These are phyloP conservation scores for Pythium grandisporangium DNA, from an alignment of 352 stramenopile genomes.

Conservation along the genomic window DNA sequence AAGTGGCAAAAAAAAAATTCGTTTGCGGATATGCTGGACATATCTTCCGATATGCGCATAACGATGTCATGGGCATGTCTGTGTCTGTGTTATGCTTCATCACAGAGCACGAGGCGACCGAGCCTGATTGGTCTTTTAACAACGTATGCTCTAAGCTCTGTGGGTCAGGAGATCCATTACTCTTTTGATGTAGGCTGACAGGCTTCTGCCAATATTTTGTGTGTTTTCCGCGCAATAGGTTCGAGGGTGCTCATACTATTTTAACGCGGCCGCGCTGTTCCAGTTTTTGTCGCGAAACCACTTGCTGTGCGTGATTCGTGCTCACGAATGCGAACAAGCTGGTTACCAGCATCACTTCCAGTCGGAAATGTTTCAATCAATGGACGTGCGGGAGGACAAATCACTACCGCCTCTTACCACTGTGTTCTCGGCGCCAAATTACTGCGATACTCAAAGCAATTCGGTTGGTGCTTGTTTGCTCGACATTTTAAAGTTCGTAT, in stretches of 20 bases:
- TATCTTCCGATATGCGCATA: no score
- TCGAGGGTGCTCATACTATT: slow-evolving; percentile 81
- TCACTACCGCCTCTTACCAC: slow-evolving; percentile 82
- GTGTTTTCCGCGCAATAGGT: no score
- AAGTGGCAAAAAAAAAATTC: no score
- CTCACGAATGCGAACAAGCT: slow-evolving; percentile 73
- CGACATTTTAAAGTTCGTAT: slow-evolving; percentile 39
- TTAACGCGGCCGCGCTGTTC: slow-evolving; percentile 73
- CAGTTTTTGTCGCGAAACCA: slow-evolving; percentile 60
- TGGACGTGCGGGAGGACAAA: slow-evolving; percentile 41
- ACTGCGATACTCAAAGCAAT: slow-evolving; percentile 86
- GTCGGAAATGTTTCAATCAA: slow-evolving; percentile 19
- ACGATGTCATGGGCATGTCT: no score
- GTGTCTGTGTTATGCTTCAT: no score
- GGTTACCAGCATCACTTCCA: slow-evolving; percentile 62
- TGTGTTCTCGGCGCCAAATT: slow-evolving; percentile 94
- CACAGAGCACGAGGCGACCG: slow-evolving; percentile 1
- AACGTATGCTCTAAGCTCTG: no score
- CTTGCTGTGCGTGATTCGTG: slow-evolving; percentile 63
- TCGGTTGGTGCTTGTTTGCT: no score
- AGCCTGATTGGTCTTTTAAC: slow-evolving; percentile 22
- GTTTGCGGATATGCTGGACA: no score
- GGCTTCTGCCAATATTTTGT: no score
- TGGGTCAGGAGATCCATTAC: no score
- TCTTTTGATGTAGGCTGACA: no score